These are phyloP conservation scores for Pichia deserticola DNA, from an alignment of 805 yeast species.

Conservation along the genomic window DNA sequence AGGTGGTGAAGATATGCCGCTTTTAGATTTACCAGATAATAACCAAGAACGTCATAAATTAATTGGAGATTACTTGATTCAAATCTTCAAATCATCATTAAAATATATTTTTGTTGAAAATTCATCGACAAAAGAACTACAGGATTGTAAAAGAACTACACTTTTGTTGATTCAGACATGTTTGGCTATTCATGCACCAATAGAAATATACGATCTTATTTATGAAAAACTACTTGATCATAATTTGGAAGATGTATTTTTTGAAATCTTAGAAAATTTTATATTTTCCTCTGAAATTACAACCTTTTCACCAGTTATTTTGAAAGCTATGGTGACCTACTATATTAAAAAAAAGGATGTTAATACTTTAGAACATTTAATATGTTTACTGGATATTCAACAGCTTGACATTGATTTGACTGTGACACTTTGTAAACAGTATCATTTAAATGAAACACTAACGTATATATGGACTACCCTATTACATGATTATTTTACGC, in stretches of 20 bases:
- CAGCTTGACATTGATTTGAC: conserved; percentile 76
- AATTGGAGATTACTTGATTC: conserved; percentile 47
- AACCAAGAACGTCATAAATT: conserved; percentile 36
- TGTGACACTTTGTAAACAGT: conserved; percentile 48
- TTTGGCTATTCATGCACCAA: conserved; percentile 28
- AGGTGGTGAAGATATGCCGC: conserved; percentile 41
- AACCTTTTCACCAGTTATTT: conserved; percentile 52
- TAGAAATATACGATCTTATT: conserved; percentile 35
- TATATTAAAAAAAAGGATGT: conserved; percentile 37
- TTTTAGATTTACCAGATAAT: conserved; percentile 51
- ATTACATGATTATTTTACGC: conserved; percentile 64
- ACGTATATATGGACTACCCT: conserved; percentile 67
- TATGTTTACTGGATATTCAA: conserved; percentile 60
- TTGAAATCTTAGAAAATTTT: conserved; percentile 44
- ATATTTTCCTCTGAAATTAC: conserved; percentile 40
- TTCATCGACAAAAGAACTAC: conserved; percentile 2
- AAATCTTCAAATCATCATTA: conserved; percentile 49
- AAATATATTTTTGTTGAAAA: conserved; percentile 31
- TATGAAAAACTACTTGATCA: conserved; percentile 36
- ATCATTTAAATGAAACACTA: conserved; percentile 53
- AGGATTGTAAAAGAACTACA: conserved; percentile 12
- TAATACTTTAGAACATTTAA: conserved; percentile 52
- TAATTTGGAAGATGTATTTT: conserved; percentile 34
- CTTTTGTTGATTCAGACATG: conserved; percentile 35
- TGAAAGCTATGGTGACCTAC: conserved; percentile 52